Conservation (phyloP, 2,329 filamentous ascomycete species). For the Corinectria fuckeliana region DNA sequence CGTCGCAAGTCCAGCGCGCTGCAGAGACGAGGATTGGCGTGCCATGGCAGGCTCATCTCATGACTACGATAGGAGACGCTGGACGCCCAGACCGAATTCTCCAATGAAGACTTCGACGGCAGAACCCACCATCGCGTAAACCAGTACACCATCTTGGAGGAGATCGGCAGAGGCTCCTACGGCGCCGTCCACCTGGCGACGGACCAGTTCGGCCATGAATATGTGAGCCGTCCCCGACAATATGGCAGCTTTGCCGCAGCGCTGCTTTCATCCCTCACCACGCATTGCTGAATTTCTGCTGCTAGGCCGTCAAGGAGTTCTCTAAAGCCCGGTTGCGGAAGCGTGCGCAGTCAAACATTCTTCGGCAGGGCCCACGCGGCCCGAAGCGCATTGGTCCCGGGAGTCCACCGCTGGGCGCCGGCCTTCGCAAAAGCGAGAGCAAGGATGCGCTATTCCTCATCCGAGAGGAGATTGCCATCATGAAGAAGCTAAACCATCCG, state of each 20-base stretch:
- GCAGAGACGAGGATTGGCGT: neutral
- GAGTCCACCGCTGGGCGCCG: conserved; percentile 33
- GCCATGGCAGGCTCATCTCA: conserved; percentile 24
- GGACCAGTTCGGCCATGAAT: conserved; percentile 92
- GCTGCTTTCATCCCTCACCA: neutral
- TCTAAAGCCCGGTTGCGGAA: conserved; percentile 91
- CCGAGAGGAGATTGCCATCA: conserved; percentile 95
- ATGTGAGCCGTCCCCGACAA: conserved; percentile 64
- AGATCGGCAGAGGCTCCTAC: conserved; percentile 96
- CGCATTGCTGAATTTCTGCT: conserved; percentile 22
- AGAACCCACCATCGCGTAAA: conserved; percentile 86
- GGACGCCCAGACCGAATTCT: conserved; percentile 86
- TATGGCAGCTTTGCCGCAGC: neutral
- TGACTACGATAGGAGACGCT: conserved; percentile 75
- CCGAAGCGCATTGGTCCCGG: conserved; percentile 40
- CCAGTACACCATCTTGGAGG: conserved; percentile 91
- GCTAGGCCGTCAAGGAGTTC: conserved; percentile 94
- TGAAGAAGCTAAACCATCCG: conserved; percentile 96
- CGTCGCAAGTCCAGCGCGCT: neutral
- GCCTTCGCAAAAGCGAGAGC: conserved; percentile 60
- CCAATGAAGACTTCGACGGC: conserved; percentile 83
- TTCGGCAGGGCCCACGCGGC: conserved; percentile 59
- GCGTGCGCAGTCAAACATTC: conserved; percentile 86
- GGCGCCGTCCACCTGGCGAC: conserved; percentile 89
- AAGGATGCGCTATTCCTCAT: conserved; percentile 81